These are phyloP conservation scores for Dryadomyces sulphureus DNA, from an alignment of 2,329 filamentous ascomycete species.

Conservation along the genomic window DNA sequence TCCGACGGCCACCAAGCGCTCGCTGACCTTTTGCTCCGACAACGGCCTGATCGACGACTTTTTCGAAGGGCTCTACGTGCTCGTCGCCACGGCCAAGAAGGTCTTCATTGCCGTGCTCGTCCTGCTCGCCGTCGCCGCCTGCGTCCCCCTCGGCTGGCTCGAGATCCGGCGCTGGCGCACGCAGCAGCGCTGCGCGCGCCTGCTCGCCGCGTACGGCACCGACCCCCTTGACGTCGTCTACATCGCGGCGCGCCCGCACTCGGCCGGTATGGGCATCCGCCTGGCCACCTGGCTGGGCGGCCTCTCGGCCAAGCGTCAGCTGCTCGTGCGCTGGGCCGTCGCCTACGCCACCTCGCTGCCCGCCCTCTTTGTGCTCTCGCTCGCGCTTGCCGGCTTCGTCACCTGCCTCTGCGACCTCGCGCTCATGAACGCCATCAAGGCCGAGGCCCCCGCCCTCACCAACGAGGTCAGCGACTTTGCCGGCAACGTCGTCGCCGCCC, in stretches of 20 bases:
- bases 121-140: constrained; percentile 55
- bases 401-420: constrained; percentile 72
- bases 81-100: constrained; percentile 54
- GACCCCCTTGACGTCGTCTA: constrained; percentile 84
- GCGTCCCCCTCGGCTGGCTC: constrained; percentile 64
- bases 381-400: constrained; percentile 70
- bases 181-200: constrained; percentile 53
- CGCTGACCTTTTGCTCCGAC: constrained; percentile 75
- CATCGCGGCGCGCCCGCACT: constrained; percentile 68
- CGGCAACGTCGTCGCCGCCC: constrained; percentile 55
- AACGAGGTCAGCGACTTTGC: constrained; percentile 66
- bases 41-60: constrained; percentile 72
- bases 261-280: constrained; percentile 57
- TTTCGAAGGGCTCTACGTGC: constrained; percentile 56
- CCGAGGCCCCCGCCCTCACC: constrained; percentile 61
- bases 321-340: constrained; percentile 66
- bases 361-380: constrained; percentile 72
- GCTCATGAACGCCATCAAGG: constrained; percentile 57
- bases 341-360: constrained; percentile 77
- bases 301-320: constrained; percentile 41
- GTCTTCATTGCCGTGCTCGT: constrained; percentile 64
- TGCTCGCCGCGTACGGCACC: constrained; percentile 45
- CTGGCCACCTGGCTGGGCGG: constrained; percentile 36
- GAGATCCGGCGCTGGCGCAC: constrained; percentile 66
- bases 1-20: constrained; percentile 69